These are phyloP conservation scores for Parasarocladium wereldwijsianum DNA, from an alignment of 2,329 filamentous ascomycete genomes.

Conservation along the genomic window DNA sequence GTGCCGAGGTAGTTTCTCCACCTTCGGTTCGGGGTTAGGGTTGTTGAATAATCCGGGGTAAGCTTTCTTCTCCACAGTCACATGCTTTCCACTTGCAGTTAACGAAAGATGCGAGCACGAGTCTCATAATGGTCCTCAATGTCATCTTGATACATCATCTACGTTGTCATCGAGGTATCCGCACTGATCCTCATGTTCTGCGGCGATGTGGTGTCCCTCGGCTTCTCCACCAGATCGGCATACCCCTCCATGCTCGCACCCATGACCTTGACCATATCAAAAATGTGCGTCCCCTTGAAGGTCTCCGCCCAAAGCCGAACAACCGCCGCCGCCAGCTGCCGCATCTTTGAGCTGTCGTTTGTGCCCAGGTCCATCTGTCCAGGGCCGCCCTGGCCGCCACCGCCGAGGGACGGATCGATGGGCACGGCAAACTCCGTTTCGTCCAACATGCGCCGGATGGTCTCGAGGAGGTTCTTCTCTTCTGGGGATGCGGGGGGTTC, in stretches of 20 bases:
- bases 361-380: slow-evolving; percentile 27
- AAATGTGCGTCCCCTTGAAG: slow-evolving; percentile 46
- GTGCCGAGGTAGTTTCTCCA: too few species aligned
- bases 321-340: slow-evolving; percentile 41
- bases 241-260: slow-evolving; percentile 41
- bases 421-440: slow-evolving; percentile 49
- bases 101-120: too few species aligned
- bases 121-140: too few species aligned
- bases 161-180: neutral
- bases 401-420: slow-evolving; percentile 38
- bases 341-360: slow-evolving; percentile 34
- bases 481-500: slow-evolving; percentile 35
- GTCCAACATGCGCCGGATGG: slow-evolving; percentile 42
- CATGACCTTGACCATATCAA: slow-evolving; percentile 44
- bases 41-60: too few species aligned
- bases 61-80: too few species aligned
- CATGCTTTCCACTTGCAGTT: too few species aligned
- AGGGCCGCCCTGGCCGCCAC: slow-evolving; percentile 13
- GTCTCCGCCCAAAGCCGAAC: slow-evolving; percentile 46
- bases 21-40: too few species aligned
- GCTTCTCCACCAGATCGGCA: slow-evolving; percentile 40
- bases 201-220: slow-evolving; percentile 30
- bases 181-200: too few species aligned
- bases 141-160: too few species aligned
- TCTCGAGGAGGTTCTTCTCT: slow-evolving; percentile 39